These are phyloP conservation scores for Colletotrichum australisinense DNA, from an alignment of 2,329 filamentous ascomycete species.

Conservation along the genomic window DNA sequence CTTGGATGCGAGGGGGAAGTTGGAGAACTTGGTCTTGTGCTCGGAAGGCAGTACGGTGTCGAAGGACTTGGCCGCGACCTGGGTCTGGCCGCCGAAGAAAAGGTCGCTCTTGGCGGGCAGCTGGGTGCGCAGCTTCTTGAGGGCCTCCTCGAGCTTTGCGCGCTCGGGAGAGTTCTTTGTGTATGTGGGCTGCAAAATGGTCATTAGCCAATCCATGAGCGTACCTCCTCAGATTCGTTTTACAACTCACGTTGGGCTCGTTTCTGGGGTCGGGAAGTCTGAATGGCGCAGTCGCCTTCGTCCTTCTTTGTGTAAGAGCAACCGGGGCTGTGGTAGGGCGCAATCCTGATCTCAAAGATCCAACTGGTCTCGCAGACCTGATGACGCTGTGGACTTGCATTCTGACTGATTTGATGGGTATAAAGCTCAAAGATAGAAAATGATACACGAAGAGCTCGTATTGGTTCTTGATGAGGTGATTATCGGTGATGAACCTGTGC, in stretches of 20 bases:
- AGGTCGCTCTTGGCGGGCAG: slow-evolving; percentile 47
- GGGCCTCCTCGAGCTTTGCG: slow-evolving; percentile 42
- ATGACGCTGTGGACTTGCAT: slow-evolving; percentile 23
- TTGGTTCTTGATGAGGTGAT: no score
- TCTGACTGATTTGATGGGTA: neutral
- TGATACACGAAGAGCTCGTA: neutral
- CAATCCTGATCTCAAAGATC: neutral
- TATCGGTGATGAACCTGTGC: neutral
- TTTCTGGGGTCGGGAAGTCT: slow-evolving; percentile 45
- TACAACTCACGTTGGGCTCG: slow-evolving; percentile 45
- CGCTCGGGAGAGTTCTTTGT: slow-evolving; percentile 45
- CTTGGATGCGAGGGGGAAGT: slow-evolving; percentile 46
- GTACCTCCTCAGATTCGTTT: neutral
- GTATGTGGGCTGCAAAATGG: slow-evolving; percentile 42
- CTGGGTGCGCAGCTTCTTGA: slow-evolving; percentile 43
- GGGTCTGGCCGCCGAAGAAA: slow-evolving; percentile 44
- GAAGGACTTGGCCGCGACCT: slow-evolving; percentile 41
- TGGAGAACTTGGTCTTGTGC: slow-evolving; percentile 47
- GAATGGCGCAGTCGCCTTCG: slow-evolving; percentile 44
- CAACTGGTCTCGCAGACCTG: slow-evolving; percentile 1
- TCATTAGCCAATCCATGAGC: neutral
- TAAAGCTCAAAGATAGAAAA: neutral
- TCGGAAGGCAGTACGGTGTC: slow-evolving; percentile 49
- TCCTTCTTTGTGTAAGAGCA: slow-evolving; percentile 38
- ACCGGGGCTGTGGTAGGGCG: slow-evolving; percentile 33